Percentiles rank a stretch among this genome's conserved stretches.
These are phyloP conservation scores for Przewalskia tangutica DNA, from an alignment of 257 asterid species.

Conservation along the genomic window DNA sequence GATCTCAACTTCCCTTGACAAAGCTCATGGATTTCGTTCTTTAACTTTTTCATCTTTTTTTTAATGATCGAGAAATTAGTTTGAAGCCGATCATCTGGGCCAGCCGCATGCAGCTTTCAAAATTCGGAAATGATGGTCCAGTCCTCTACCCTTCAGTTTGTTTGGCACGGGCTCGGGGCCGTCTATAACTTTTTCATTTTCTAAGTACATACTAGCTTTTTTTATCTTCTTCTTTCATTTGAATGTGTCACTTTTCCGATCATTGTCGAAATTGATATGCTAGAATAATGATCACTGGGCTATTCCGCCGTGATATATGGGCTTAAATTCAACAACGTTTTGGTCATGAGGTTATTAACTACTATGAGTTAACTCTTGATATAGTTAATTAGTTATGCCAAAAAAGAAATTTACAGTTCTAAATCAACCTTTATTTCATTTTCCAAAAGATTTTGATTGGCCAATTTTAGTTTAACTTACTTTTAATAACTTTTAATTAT, in stretches of 20 bases:
- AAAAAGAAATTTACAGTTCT: too few species aligned
- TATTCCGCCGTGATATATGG: constrained; percentile 41
- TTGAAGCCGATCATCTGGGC: too few species aligned
- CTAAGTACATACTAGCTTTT: constrained; percentile 20
- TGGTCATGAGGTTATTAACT: too few species aligned
- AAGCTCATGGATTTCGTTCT: constrained; percentile 13
- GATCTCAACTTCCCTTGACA: not conserved
- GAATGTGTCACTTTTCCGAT: constrained; percentile 6
- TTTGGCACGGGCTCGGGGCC: too few species aligned
- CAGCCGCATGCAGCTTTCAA: too few species aligned
- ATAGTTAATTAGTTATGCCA: too few species aligned
- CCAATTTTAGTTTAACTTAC: not conserved
- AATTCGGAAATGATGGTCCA: too few species aligned
- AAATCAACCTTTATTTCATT: too few species aligned
- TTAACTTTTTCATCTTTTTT: not conserved
- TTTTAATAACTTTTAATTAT: too few species aligned
- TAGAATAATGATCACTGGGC: not conserved
- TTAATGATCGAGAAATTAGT: too few species aligned
- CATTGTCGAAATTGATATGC: not conserved
- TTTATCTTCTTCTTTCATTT: not conserved
- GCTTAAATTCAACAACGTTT: constrained; percentile 18
- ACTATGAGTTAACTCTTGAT: not conserved
- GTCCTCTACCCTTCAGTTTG: too few species aligned
- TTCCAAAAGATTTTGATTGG: not conserved
- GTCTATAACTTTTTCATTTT: not conserved